These are phyloP conservation scores for Fragaria vesca DNA, from an alignment of 306 rosid species.

Conservation along the genomic window DNA sequence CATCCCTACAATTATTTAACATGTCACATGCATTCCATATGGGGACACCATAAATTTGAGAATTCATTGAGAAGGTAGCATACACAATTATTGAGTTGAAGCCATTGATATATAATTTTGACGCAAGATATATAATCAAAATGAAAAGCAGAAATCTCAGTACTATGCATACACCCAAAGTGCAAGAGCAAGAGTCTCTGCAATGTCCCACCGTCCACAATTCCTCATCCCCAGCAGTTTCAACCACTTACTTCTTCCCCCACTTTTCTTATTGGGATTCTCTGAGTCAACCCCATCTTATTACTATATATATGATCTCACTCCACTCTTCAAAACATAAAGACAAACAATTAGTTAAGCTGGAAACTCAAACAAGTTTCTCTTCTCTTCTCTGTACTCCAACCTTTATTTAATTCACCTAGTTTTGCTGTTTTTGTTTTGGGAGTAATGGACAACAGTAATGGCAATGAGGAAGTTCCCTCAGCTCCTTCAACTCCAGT, in stretches of 20 bases:
- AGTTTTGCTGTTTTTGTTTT: neutral
- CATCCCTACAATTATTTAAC: neutral
- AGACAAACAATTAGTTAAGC: constrained; percentile 17
- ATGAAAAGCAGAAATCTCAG: neutral
- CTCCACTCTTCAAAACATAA: constrained; percentile 6
- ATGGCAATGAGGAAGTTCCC: constrained; percentile 43
- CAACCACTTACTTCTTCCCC: constrained; percentile 32
- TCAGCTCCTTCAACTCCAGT: constrained; percentile 64
- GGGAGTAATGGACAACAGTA: constrained; percentile 33
- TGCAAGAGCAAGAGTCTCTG: constrained; percentile 14
- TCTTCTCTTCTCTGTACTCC: neutral
- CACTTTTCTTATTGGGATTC: constrained; percentile 13
- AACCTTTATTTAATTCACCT: neutral
- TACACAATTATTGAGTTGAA: constrained; percentile 17
- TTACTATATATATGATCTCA: constrained; percentile 21
- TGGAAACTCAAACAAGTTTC: neutral
- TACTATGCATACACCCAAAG: constrained; percentile 16
- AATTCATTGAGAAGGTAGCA: neutral
- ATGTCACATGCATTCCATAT: constrained; percentile 3
- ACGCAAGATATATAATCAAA: neutral
- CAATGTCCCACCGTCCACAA: constrained; percentile 40
- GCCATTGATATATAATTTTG: neutral
- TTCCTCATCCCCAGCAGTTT: constrained; percentile 20
- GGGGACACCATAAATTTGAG: constrained; percentile 7
- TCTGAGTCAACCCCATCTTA: constrained; percentile 20